These are phyloP conservation scores for Hortiboletus flavorubellus DNA, from an alignment of 768 basidiomycete species.

Conservation along the genomic window DNA sequence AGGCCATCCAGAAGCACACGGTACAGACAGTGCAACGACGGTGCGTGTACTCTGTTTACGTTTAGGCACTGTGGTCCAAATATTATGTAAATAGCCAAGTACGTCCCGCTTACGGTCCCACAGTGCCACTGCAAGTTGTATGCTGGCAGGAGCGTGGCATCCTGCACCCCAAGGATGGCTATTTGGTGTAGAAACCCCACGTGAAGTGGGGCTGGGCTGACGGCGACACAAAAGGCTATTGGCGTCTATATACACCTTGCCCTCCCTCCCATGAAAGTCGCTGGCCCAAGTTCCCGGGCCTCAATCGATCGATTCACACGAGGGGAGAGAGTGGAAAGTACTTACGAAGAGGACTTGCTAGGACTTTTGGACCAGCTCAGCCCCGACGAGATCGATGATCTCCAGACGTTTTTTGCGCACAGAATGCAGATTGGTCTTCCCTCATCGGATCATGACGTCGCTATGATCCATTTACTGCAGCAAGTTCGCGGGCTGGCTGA, in stretches of 20 bases:
- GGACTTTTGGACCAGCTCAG: slow-evolving; percentile 19
- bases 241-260: background rate
- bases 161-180: no score
- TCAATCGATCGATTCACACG: background rate
- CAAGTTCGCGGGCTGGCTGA: slow-evolving; percentile 18
- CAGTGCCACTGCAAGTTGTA: no score
- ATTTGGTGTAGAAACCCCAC: no score
- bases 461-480: slow-evolving; percentile 23
- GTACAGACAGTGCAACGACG: no score
- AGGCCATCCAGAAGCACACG: no score
- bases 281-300: slow-evolving; percentile 23
- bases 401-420: slow-evolving; percentile 8
- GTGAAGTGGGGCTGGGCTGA: no score
- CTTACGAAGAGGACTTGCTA: slow-evolving; percentile 26
- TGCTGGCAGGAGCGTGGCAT: no score
- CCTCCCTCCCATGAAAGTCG: slow-evolving; percentile 20
- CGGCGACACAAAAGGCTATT: no score
- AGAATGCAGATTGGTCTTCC: background rate
- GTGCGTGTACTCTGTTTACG: no score
- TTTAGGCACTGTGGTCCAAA: no score
- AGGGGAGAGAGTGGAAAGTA: slow-evolving; percentile 17
- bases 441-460: slow-evolving; percentile 23
- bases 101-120: no score
- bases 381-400: slow-evolving; percentile 19
- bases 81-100: no score